Evolutionary conservation across 345 rosid species (phyloP), one percentile per base, ranked within the genome.

Genomic region (Corchorus capsularis): DNA sequence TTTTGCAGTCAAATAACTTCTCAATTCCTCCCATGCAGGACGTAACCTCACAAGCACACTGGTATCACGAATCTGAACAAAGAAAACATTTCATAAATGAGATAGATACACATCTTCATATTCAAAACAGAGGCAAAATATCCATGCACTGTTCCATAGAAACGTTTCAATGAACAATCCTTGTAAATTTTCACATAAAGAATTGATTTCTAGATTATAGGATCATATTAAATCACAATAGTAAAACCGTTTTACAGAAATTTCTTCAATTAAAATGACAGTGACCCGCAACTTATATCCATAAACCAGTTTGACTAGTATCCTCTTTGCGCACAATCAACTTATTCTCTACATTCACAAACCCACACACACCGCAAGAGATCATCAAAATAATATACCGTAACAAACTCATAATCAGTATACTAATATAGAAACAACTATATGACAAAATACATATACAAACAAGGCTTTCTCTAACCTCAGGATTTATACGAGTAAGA

Each of bases 41-140:
- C 99, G 91, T 79, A 96, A 82, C 82, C 97, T 96, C 81, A 96
- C 99, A 83, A 94, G 97, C 83, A 96, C 99, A 86, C 99, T 96
- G 56, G 99, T 96, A 82, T 94, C 99, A 75, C 97, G 98, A 76
- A 88, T 89, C 98, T 94, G 78, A 65, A 85, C 74, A 80, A 83
- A 63, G 55, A 63, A 82, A 83, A 59, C 16, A 34, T 52, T 6
- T 52, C 75, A 60, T 19, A 77, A 64, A 75, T 45, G 43, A 75
- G 67, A 73, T 8, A 69, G 61, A 19, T 1, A 6, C 17, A 46
- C 8, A 66, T n/a, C 6, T 59, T 27, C 16, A 34, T 34, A 50
- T 52, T 14, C 56, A 32, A 57, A 66, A 57, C 43, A 59, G 46
- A 47, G 15, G 12, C 35, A 55, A 27, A 15, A 16, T 2, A 22